phyloP scores from a whole-genome alignment of 2,329 filamentous ascomycete genomes.

The Alternaria solani region DNA sequence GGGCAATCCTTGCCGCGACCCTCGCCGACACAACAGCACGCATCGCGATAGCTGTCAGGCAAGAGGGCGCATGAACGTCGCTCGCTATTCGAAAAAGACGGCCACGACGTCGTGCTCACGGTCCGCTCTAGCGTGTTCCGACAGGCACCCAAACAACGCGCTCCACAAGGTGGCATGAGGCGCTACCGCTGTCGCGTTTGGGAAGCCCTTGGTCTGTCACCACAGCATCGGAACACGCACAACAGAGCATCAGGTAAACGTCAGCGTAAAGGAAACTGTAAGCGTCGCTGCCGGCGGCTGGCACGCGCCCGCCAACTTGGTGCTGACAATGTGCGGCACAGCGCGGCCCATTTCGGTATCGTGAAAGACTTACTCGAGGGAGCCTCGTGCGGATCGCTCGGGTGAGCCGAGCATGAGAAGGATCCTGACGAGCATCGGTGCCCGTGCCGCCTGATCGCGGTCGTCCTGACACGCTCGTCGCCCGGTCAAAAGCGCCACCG shows the following conservation, averaged over 20 bases:
- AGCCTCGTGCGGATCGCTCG: conserved; percentile 45
- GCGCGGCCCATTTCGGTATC: conserved; percentile 32
- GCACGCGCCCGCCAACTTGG: conserved; percentile 16
- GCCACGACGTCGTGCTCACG: conserved; percentile 9
- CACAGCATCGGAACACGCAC: conserved; percentile 11
- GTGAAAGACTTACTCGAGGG: conserved; percentile 34
- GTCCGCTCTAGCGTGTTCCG: conserved; percentile 9
- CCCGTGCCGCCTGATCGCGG: conserved; percentile 38
- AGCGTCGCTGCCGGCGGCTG: not conserved
- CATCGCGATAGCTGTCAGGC: conserved; percentile 30
- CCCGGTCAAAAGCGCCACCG: conserved; percentile 22
- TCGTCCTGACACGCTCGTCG: conserved; percentile 35
- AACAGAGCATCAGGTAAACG: conserved; percentile 1
- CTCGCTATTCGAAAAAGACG: conserved; percentile 37
- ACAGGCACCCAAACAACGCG: conserved; percentile 18
- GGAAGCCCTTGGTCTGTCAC: conserved; percentile 17
- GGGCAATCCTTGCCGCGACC: conserved; percentile 33
- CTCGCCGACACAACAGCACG: conserved; percentile 17
- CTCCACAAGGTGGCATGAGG: conserved; percentile 10
- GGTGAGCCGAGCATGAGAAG: conserved; percentile 38
- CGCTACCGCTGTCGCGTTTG: conserved; percentile 17
- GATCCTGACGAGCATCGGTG: conserved; percentile 39
- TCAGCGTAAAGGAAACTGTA: not conserved
- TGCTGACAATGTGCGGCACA: conserved; percentile 17
- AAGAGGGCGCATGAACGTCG: conserved; percentile 40